Base-by-base conservation (phyloP, 2,329 filamentous ascomycete species). In the Ustilaginoidea virens region DNA sequence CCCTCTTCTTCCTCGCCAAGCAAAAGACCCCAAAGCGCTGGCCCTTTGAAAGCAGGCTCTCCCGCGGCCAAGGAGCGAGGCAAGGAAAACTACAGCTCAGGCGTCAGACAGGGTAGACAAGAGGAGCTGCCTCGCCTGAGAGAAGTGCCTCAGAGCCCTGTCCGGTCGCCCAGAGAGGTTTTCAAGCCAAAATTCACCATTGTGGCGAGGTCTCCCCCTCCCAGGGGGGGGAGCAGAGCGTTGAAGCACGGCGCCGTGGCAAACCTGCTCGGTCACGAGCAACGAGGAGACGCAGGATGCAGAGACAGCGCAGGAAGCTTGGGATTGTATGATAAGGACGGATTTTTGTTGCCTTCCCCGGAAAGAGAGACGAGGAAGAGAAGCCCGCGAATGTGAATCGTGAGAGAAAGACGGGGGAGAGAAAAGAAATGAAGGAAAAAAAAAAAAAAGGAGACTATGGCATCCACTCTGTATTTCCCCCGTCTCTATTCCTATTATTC, bases 301-400 rank as follows among this genome's bases (percentile, higher is more conserved):
- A 35, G 46, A 1, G 36, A 35, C 13, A 58, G 56, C 11, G 40
- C 46, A 1, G 56, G 60, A 13, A 62, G 55, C 19, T 33, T 57
- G 17, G 55, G 54, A 2, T 29, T 61, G 27, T 64, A 64, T 34
- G 59, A 63, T 33, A 42, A 49, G 27, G 56, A 63, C 17, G 61
- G 59, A 2, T 63, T 63, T 28, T 38, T 63, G 33, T 48, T 56
- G 34, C 44, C 46, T 17, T 58, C 58, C 16, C 60, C 58, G 3
- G 52, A 52, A n/a, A 42, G 49, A 34, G 23, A 17, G 16, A 20
- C n/a, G 18, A 13, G 7, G 19, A 27, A 23, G 16, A 14, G 16
- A 15, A 16, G 19, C n/a, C 18, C 23, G 17, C 16, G 29, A 12
- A 32, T 17, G 25, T 34, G 12, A 28, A 9, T 21, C n/a, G n/a